Percentiles rank a stretch among this genome's conserved stretches.
These are phyloP conservation scores for Carex parvula DNA, from an alignment of 176 grass and related monocot genomes.

Conservation along the genomic window DNA sequence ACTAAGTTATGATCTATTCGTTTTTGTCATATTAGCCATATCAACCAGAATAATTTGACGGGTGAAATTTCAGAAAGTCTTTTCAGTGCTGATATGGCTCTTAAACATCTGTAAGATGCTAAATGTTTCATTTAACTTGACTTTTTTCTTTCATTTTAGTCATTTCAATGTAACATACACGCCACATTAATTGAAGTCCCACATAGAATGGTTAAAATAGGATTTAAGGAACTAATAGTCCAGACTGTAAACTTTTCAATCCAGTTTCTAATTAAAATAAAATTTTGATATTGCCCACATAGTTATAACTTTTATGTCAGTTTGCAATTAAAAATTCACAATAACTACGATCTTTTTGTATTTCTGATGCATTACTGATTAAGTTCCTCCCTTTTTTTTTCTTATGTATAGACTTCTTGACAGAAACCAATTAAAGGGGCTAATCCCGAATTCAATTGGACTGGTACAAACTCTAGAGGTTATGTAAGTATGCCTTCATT, in stretches of 20 bases:
- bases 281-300: background rate
- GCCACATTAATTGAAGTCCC: background rate
- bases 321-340: background rate
- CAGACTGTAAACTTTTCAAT: background rate
- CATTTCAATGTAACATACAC: background rate
- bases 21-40: constrained; percentile 44
- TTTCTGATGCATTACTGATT: background rate
- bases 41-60: constrained; percentile 61
- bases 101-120: constrained; percentile 69
- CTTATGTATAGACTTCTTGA: constrained; percentile 60
- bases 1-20: constrained; percentile 8
- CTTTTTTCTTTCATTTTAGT: background rate
- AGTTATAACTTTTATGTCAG: background rate
- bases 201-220: background rate
- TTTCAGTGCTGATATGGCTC: constrained; percentile 45
- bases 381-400: background rate
- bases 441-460: constrained; percentile 49
- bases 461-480: constrained; percentile 47
- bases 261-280: background rate
- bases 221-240: background rate
- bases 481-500: constrained; percentile 61
- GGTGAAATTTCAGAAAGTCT: constrained; percentile 54
- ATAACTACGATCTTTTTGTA: background rate
- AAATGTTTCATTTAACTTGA: background rate
- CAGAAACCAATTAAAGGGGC: constrained; percentile 50